phyloP scores from a whole-genome alignment of 208 protist genomes.

The Leishmania gerbilli region DNA sequence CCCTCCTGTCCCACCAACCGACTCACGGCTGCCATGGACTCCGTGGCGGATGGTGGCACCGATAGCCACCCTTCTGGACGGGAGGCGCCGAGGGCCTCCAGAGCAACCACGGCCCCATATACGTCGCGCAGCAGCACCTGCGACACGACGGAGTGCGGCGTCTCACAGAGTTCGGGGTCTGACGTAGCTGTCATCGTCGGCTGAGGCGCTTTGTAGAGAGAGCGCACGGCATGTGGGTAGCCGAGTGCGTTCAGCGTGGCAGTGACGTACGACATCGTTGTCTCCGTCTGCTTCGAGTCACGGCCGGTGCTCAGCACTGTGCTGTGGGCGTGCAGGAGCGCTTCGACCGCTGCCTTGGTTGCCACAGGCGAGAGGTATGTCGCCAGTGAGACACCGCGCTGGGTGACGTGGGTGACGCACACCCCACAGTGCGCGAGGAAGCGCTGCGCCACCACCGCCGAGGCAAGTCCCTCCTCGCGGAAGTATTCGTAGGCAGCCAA shows the following conservation, averaged over 20 bases:
- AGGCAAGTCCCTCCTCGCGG: slow-evolving; percentile 17
- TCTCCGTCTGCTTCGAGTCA: slow-evolving; percentile 45
- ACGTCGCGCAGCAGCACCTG: slow-evolving; percentile 45
- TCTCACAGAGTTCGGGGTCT: slow-evolving; percentile 54
- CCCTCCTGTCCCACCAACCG: slow-evolving; percentile 53
- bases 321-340: slow-evolving; percentile 38
- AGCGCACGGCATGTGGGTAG: slow-evolving; percentile 34
- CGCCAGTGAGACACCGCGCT: slow-evolving; percentile 29
- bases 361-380: slow-evolving; percentile 13
- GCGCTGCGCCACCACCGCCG: slow-evolving; percentile 50
- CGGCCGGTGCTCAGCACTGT: slow-evolving; percentile 27
- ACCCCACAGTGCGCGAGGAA: slow-evolving; percentile 81
- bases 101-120: slow-evolving; percentile 35
- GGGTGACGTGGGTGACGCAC: slow-evolving; percentile 23
- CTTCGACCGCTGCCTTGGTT: not conserved
- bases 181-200: slow-evolving; percentile 2
- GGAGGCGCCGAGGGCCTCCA: slow-evolving; percentile 48
- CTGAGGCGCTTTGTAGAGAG: slow-evolving; percentile 33
- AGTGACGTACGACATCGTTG: slow-evolving; percentile 65
- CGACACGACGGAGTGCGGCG: slow-evolving; percentile 69
- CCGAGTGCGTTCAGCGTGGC: slow-evolving; percentile 57
- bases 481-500: slow-evolving; percentile 41
- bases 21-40: slow-evolving; percentile 52
- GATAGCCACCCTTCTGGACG: slow-evolving; percentile 75
- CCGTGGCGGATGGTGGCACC: slow-evolving; percentile 39